A percentile compares a stretch with the other conserved stretches of the same genome.
These are phyloP conservation scores for Penicillium sp. DNA, from an alignment of 2,329 filamentous ascomycete genomes.

Conservation along the genomic window DNA sequence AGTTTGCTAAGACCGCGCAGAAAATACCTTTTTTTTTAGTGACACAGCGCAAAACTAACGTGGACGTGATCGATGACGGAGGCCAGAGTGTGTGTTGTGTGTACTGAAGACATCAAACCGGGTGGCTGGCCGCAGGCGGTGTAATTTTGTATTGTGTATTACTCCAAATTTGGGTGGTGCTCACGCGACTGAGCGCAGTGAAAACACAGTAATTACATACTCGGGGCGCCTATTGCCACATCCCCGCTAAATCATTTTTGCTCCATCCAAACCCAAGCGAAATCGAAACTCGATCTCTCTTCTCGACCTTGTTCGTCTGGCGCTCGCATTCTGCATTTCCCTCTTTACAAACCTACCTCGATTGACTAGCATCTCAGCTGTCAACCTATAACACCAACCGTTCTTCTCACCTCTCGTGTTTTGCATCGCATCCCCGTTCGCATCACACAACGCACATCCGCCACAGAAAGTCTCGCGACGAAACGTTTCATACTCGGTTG, in stretches of 20 bases:
- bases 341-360: constrained; percentile 11
- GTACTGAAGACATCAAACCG: constrained; percentile 10
- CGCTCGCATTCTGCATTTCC: constrained; percentile 29
- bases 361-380: constrained; percentile 16
- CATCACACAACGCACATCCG: constrained; percentile 22
- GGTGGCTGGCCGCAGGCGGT: constrained; percentile 9
- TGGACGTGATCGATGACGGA: constrained; percentile 1
- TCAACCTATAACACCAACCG: constrained; percentile 6
- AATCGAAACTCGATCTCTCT: constrained; percentile 30
- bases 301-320: constrained; percentile 33
- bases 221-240: constrained; percentile 28
- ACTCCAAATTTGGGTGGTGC: constrained; percentile 1
- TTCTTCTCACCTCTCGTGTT: constrained; percentile 19
- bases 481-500: constrained; percentile 18
- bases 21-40: neutral
- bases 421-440: constrained; percentile 25
- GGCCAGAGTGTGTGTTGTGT: constrained; percentile 14
- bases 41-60: constrained; percentile 1
- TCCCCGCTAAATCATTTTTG: constrained; percentile 30
- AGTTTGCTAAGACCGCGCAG: neutral
- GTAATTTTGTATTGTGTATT: constrained; percentile 6
- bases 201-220: constrained; percentile 20
- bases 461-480: constrained; percentile 26
- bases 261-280: constrained; percentile 28
- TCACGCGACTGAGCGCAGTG: constrained; percentile 13